phyloP scores from a whole-genome alignment of 345 rosid species.

The Brassica carinata region DNA sequence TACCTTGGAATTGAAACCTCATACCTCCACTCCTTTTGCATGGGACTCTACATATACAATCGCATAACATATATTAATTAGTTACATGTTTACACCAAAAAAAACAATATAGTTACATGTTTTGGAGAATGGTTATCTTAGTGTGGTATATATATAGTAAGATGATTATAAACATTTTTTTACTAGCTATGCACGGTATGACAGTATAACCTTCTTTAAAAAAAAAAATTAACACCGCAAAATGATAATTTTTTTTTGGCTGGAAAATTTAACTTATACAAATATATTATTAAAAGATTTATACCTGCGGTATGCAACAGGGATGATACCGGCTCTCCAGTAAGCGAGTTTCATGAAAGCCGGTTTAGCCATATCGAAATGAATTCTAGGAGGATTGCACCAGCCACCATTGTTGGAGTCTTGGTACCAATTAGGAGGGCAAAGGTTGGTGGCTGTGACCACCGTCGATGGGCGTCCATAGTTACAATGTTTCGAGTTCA shows the following conservation, averaged over 20 bases:
- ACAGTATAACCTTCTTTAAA: neutral
- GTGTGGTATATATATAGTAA: neutral
- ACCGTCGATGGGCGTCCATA: conserved; percentile 53
- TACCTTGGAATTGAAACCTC: conserved; percentile 59
- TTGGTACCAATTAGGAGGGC: conserved; percentile 67
- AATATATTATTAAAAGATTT: neutral
- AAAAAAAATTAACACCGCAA: neutral
- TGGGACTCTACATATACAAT: conserved; percentile 53
- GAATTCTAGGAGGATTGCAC: conserved; percentile 74
- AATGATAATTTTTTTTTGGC: neutral
- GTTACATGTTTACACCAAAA: neutral
- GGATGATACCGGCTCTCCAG: conserved; percentile 59
- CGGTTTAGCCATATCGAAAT: conserved; percentile 76
- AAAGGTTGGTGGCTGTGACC: conserved; percentile 75
- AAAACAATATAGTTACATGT: too few relatives aligned
- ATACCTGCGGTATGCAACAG: conserved; percentile 69
- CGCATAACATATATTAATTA: neutral
- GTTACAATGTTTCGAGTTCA: conserved; percentile 56
- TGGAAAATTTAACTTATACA: neutral
- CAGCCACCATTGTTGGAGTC: conserved; percentile 67
- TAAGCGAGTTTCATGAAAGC: conserved; percentile 56
- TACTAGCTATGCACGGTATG: neutral
- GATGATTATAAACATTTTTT: neutral
- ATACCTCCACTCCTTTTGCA: conserved; percentile 81
- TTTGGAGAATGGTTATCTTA: neutral